Percentiles rank a stretch among this genome's conserved stretches.
Evolutionary conservation across 306 rosid genomes (phyloP).

Genomic region (Vigna radiata): DNA sequence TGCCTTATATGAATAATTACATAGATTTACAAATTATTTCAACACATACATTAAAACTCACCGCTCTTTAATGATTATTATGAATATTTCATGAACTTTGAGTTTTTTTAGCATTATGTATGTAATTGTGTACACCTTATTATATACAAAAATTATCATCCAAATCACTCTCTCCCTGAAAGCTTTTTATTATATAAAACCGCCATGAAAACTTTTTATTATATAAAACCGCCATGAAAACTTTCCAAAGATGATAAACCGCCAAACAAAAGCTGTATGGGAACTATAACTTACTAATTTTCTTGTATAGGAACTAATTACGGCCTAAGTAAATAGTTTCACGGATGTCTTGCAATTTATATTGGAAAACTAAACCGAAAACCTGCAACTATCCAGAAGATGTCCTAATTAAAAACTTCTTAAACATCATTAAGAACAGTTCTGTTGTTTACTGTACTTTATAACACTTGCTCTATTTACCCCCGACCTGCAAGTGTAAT

Average conservation of each 20-base stretch:
- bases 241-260: background rate
- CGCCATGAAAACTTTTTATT: background rate
- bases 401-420: background rate
- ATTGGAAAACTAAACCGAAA: background rate
- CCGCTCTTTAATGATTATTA: background rate
- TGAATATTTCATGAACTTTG: background rate
- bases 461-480: background rate
- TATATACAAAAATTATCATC: background rate
- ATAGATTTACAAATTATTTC: too few relatives aligned
- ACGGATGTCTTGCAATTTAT: background rate
- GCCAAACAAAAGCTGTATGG: background rate
- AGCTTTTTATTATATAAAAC: background rate
- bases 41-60: background rate
- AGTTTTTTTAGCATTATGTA: background rate
- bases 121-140: background rate
- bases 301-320: background rate
- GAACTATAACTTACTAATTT: background rate
- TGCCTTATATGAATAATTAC: too few relatives aligned
- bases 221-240: background rate
- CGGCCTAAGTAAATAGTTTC: background rate
- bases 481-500: background rate
- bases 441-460: background rate
- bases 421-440: background rate
- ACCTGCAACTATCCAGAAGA: background rate
- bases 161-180: too few relatives aligned